A percentile compares a stretch with the other conserved stretches of the same genome.
phyloP scores from a whole-genome alignment of 306 rosid species.

The Senna siamea region DNA sequence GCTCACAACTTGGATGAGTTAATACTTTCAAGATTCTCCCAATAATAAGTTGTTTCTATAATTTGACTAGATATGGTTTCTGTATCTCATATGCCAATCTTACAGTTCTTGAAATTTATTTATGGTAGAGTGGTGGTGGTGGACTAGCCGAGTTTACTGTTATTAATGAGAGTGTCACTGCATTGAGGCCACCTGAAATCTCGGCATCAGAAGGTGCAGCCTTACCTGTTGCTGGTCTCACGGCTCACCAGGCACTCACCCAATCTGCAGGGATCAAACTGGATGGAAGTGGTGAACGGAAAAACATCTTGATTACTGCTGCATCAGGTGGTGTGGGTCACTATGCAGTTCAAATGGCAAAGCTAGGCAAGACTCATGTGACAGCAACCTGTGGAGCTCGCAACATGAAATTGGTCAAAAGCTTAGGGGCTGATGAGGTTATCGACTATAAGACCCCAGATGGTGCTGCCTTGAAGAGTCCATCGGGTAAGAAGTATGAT shows the following conservation, averaged over 20 bases:
- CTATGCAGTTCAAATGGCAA: constrained; percentile 80
- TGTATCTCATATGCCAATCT: neutral
- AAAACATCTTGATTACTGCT: constrained; percentile 74
- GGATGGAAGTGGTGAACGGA: constrained; percentile 50
- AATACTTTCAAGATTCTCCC: neutral
- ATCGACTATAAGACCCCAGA: constrained; percentile 78
- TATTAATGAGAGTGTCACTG: constrained; percentile 55
- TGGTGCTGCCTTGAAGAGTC: constrained; percentile 72
- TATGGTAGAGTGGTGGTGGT: constrained; percentile 72
- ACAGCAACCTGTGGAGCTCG: constrained; percentile 89
- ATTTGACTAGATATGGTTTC: neutral
- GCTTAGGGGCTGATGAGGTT: constrained; percentile 82
- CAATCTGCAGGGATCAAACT: constrained; percentile 57
- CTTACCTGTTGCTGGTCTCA: constrained; percentile 68
- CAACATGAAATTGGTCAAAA: constrained; percentile 65
- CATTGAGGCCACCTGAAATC: constrained; percentile 55
- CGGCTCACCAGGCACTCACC: constrained; percentile 71
- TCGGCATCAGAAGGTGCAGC: constrained; percentile 62
- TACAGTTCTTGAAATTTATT: neutral
- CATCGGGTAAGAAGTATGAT: constrained; percentile 73
- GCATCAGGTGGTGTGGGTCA: constrained; percentile 94
- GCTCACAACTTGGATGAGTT: neutral
- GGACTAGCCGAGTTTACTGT: constrained; percentile 72
- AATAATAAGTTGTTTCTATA: neutral
- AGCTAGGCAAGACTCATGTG: constrained; percentile 79